A percentile compares a stretch with the other conserved stretches of the same genome.
Evolutionary conservation across 1,139 yeast genomes (phyloP).

Genomic region (Chernovozyma sophiae-reginae): DNA sequence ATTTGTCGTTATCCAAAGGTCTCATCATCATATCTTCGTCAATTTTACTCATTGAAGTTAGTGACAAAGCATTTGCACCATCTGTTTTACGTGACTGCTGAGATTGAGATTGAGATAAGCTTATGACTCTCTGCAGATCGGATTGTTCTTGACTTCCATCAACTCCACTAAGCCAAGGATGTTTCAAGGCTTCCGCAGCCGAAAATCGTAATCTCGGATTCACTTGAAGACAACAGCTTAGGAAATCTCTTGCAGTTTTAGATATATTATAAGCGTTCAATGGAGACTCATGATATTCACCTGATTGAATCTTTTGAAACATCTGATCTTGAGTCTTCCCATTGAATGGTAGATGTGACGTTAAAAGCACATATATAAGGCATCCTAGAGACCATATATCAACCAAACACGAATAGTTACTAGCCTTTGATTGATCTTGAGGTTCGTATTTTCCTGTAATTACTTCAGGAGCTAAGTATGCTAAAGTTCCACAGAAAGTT

Average conservation of each 20-base stretch:
- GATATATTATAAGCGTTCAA: slow-evolving; percentile 65
- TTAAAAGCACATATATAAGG: slow-evolving; percentile 79
- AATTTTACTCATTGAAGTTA: slow-evolving; percentile 34
- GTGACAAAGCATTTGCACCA: slow-evolving; percentile 35
- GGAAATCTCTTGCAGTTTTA: slow-evolving; percentile 61
- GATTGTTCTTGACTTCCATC: slow-evolving; percentile 20
- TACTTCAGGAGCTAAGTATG: slow-evolving; percentile 93
- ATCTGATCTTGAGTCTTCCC: slow-evolving; percentile 87
- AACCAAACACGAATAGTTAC: slow-evolving; percentile 75
- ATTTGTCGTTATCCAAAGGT: slow-evolving; percentile 32
- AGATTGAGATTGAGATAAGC: slow-evolving; percentile 68
- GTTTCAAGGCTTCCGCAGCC: slow-evolving; percentile 68
- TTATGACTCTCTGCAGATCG: slow-evolving; percentile 37
- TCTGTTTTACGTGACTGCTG: slow-evolving; percentile 57
- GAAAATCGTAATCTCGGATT: slow-evolving; percentile 68
- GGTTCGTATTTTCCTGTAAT: slow-evolving; percentile 63
- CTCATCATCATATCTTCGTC: slow-evolving; percentile 45
- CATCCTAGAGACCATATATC: slow-evolving; percentile 95
- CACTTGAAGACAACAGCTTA: slow-evolving; percentile 65
- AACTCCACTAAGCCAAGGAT: slow-evolving; percentile 53
- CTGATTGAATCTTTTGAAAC: slow-evolving; percentile 69
- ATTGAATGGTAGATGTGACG: slow-evolving; percentile 91
- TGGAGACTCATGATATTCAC: slow-evolving; percentile 79
- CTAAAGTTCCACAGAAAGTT: slow-evolving; percentile 87
- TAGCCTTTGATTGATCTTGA: slow-evolving; percentile 24